These are phyloP conservation scores for Biancaea sappan DNA, from an alignment of 306 rosid genomes.

Conservation along the genomic window DNA sequence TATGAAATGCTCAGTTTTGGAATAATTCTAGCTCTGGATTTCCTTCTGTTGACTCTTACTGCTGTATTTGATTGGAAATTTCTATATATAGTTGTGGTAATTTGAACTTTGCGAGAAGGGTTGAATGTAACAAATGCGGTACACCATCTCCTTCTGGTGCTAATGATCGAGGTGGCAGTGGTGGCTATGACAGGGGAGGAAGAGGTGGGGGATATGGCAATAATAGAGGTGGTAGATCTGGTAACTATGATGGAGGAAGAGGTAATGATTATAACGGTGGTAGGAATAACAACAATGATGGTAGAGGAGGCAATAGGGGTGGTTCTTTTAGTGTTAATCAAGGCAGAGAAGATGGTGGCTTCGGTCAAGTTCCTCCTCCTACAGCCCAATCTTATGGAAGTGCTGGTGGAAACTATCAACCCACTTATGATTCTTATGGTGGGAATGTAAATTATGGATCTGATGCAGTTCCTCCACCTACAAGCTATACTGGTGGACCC, in stretches of 20 bases:
- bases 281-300: slow-evolving; percentile 47
- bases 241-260: slow-evolving; percentile 59
- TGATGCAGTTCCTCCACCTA: slow-evolving; percentile 95
- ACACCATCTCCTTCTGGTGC: slow-evolving; percentile 77
- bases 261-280: slow-evolving; percentile 51
- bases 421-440: slow-evolving; percentile 56
- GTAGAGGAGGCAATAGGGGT: slow-evolving; percentile 75
- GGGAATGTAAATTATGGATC: slow-evolving; percentile 70
- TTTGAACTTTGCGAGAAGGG: slow-evolving; percentile 90
- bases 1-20: neutral
- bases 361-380: slow-evolving; percentile 74
- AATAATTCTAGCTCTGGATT: neutral
- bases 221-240: slow-evolving; percentile 62
- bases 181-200: slow-evolving; percentile 55
- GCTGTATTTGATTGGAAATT: slow-evolving; percentile 23
- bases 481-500: slow-evolving; percentile 86
- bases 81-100: slow-evolving; percentile 79
- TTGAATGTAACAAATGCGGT: slow-evolving; percentile 96
- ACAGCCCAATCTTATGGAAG: slow-evolving; percentile 62
- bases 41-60: neutral
- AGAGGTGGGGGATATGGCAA: slow-evolving; percentile 57
- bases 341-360: slow-evolving; percentile 81
- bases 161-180: slow-evolving; percentile 48
- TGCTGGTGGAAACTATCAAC: slow-evolving; percentile 64
- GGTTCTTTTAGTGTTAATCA: slow-evolving; percentile 57